Conservation (phyloP, 495 filamentous ascomycete genomes). For the Penicillium subrubescens region DNA sequence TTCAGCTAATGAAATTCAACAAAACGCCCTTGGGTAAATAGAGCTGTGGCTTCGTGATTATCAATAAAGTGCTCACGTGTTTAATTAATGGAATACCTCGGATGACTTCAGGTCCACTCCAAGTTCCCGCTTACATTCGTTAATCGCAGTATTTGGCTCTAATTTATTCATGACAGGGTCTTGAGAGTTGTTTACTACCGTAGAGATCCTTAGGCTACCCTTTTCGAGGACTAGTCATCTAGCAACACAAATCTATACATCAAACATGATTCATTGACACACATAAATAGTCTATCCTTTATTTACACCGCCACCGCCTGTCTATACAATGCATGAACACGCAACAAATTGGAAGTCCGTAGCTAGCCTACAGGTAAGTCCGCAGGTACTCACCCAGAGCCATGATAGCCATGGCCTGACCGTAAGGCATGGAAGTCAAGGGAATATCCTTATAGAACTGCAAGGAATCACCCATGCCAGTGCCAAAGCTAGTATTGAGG, state of each 20-base stretch:
- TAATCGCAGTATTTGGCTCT: no score
- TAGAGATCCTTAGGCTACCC: no score
- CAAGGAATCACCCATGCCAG: constrained; percentile 65
- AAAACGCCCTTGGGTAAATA: no score
- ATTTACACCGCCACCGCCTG: background rate
- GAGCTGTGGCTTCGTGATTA: no score
- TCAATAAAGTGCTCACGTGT: no score
- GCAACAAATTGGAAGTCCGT: background rate
- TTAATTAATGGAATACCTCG: no score
- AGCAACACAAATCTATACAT: background rate
- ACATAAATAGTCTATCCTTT: background rate
- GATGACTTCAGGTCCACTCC: no score
- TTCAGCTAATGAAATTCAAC: no score
- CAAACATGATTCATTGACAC: background rate
- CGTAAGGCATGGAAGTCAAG: constrained; percentile 74
- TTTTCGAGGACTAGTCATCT: no score
- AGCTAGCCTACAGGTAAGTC: constrained; percentile 41
- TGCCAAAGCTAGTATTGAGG: constrained; percentile 71
- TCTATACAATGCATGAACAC: constrained; percentile 9
- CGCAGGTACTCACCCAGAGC: constrained; percentile 66
- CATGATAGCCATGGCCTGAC: constrained; percentile 78
- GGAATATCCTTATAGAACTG: constrained; percentile 72
- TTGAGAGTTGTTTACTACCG: no score
- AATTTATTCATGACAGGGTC: no score
- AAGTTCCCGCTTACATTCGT: no score